A percentile compares a stretch with the other conserved stretches of the same genome.
phyloP scores from a whole-genome alignment of 169 alveolate species.

The Cryptosporidium meleagridis region DNA sequence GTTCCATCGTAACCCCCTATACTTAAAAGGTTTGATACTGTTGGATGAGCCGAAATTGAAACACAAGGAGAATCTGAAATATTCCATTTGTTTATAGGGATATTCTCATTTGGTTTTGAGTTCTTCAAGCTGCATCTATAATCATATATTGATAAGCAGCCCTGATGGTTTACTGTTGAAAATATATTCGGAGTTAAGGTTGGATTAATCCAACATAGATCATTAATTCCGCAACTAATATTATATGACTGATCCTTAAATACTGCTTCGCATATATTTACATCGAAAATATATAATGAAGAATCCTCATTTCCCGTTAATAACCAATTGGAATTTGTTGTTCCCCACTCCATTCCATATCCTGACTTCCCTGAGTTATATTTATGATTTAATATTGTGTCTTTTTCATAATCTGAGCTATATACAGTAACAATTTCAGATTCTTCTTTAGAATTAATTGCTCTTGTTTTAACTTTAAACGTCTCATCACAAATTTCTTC shows the following conservation, averaged over 20 bases:
- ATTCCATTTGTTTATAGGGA: constrained; percentile 29
- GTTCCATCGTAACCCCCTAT: constrained; percentile 45
- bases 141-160: constrained; percentile 47
- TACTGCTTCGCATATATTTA: constrained; percentile 5
- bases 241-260: not conserved
- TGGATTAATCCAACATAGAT: constrained; percentile 66
- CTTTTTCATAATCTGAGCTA: not conserved
- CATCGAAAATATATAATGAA: constrained; percentile 26
- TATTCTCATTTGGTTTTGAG: not conserved
- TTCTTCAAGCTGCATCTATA: not conserved
- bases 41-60: constrained; percentile 54
- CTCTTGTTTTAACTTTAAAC: constrained; percentile 2
- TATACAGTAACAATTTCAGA: not conserved
- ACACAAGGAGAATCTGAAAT: constrained; percentile 50
- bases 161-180: constrained; percentile 52
- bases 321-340: constrained; percentile 55
- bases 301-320: constrained; percentile 72
- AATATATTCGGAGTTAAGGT: constrained; percentile 49
- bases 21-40: constrained; percentile 19
- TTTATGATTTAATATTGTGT: not conserved
- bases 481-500: constrained; percentile 23
- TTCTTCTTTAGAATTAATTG: not conserved
- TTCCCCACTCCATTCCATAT: constrained; percentile 73
- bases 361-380: constrained; percentile 14
- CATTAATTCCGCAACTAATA: constrained; percentile 21